Evolutionary conservation across 495 filamentous ascomycete species (phyloP).

Genomic region (Lophium mytilinum): DNA sequence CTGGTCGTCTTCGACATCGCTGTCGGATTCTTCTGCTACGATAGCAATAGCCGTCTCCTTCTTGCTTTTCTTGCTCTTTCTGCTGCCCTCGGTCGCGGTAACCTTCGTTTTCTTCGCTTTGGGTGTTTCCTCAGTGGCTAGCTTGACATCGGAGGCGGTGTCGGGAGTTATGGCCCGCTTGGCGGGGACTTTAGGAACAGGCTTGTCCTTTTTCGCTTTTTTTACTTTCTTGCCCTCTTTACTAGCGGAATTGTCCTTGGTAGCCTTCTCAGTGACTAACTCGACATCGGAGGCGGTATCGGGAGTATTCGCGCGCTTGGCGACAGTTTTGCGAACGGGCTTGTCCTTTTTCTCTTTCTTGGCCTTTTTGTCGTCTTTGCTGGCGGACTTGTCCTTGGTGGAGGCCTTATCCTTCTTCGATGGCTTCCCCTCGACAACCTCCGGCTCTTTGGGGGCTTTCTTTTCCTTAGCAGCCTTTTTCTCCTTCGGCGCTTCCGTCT

Average conservation of each 20-base stretch:
- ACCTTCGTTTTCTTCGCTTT: background rate
- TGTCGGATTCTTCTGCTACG: constrained; percentile 10
- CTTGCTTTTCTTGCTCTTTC: constrained; percentile 14
- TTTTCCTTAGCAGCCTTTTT: constrained; percentile 2
- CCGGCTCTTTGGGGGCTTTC: constrained; percentile 2
- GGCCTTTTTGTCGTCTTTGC: constrained; percentile 10
- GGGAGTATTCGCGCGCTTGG: background rate
- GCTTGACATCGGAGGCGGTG: constrained; percentile 8
- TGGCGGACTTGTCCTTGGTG: constrained; percentile 3
- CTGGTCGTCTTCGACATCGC: constrained; percentile 42
- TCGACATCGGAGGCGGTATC: constrained; percentile 14
- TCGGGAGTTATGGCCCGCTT: constrained; percentile 8
- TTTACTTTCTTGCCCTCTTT: constrained; percentile 21
- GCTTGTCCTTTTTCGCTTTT: constrained; percentile 7
- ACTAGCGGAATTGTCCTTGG: constrained; percentile 3
- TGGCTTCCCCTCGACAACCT: constrained; percentile 18
- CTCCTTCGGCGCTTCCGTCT: constrained; percentile 12
- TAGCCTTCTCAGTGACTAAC: constrained; percentile 8
- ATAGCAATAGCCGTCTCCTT: constrained; percentile 2
- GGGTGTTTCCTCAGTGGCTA: constrained; percentile 9
- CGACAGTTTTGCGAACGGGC: background rate
- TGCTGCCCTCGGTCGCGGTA: background rate
- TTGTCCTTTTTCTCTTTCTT: constrained; percentile 23
- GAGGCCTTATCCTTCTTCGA: background rate
- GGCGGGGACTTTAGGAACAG: background rate